Conservation (phyloP, 805 yeast species). For the Isabelozyma gotoi region DNA sequence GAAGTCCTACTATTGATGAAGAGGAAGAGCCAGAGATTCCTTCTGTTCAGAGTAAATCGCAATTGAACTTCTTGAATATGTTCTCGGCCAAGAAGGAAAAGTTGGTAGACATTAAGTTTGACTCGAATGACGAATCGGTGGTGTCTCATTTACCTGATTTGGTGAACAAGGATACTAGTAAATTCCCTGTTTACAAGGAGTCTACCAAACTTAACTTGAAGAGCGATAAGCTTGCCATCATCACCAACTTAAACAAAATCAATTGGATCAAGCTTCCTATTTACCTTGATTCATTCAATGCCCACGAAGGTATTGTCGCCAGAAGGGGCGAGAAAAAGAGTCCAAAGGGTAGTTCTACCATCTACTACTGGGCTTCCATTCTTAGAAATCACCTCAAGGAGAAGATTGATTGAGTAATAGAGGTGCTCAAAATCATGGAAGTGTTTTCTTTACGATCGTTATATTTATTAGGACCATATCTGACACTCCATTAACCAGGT, state of each 20-base stretch:
- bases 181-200: conserved; percentile 29
- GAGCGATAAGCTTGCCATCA: conserved; percentile 38
- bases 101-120: conserved; percentile 19
- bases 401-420: not conserved
- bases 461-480: too few relatives aligned
- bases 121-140: conserved; percentile 22
- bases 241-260: conserved; percentile 56
- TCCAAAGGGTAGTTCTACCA: conserved; percentile 51
- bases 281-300: conserved; percentile 67
- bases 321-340: conserved; percentile 59
- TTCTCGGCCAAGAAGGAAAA: conserved; percentile 7
- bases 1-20: conserved; percentile 7
- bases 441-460: too few relatives aligned
- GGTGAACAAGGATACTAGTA: conserved; percentile 10
- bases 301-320: conserved; percentile 86
- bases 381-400: conserved; percentile 26
- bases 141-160: conserved; percentile 14
- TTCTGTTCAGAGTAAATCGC: not conserved
- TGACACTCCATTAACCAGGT: too few relatives aligned
- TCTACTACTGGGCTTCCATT: conserved; percentile 50
- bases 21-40: conserved; percentile 8
- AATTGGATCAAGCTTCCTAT: conserved; percentile 80
- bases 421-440: too few relatives aligned
- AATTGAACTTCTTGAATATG: not conserved
- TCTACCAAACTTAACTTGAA: conserved; percentile 31